Evolutionary conservation across 164 flowering plant species (phyloP).

Genomic region (Nymphaea thermarum): DNA sequence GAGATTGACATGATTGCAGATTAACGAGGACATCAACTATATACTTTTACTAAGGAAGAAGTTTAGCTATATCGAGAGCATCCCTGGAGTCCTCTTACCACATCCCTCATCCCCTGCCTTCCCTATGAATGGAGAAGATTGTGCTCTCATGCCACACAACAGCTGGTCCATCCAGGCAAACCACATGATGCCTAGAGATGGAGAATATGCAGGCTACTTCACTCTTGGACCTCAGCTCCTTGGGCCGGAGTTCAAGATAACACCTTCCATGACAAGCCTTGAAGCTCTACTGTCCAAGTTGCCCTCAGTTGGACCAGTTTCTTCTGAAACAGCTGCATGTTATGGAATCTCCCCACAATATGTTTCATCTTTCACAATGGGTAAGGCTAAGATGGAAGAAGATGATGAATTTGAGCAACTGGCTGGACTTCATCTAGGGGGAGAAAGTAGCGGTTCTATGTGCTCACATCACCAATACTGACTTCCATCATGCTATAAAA

Average conservation of each 20-base stretch:
- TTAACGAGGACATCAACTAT: constrained; percentile 75
- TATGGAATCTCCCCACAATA: constrained; percentile 26
- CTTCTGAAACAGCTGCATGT: constrained; percentile 23
- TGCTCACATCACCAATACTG: background rate
- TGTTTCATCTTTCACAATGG: constrained; percentile 29
- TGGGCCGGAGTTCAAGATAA: constrained; percentile 35
- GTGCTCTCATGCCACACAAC: constrained; percentile 31
- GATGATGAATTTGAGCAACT: background rate
- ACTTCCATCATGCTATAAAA: background rate
- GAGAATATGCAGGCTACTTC: background rate
- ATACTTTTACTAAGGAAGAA: constrained; percentile 66
- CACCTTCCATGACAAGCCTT: constrained; percentile 96
- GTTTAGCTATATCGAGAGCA: constrained; percentile 79
- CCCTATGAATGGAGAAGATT: constrained; percentile 29
- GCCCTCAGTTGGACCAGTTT: constrained; percentile 43
- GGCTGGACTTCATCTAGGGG: constrained; percentile 5
- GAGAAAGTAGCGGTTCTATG: background rate
- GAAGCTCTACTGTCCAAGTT: constrained; percentile 94
- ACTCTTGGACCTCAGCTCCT: constrained; percentile 13
- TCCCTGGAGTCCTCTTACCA: constrained; percentile 89
- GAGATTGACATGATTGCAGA: constrained; percentile 20
- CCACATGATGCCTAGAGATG: background rate
- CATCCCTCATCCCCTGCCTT: constrained; percentile 74
- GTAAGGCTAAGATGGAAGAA: constrained; percentile 13
- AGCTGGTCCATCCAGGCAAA: constrained; percentile 9